phyloP scores from a whole-genome alignment of 257 asterid species.

The Solanum chilense region DNA sequence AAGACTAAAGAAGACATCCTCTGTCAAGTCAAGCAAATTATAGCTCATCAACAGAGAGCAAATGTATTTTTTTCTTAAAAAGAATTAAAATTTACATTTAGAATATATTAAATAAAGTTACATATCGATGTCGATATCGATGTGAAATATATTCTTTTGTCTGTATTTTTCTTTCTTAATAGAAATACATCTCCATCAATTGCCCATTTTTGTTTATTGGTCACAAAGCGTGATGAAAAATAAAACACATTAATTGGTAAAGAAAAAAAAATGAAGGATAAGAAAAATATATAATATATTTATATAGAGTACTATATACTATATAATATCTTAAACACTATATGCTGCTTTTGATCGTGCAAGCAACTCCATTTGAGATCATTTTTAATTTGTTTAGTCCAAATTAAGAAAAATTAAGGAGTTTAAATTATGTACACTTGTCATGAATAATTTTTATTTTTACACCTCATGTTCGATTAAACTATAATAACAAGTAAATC shows the following conservation, averaged over 20 bases:
- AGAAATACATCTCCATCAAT: not conserved
- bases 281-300: not conserved
- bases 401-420: not conserved
- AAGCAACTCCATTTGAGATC: not conserved
- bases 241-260: not conserved
- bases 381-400: not conserved
- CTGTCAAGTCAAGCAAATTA: not conserved
- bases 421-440: not conserved
- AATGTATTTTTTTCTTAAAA: not conserved
- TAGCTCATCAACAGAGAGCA: not conserved
- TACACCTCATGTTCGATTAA: not conserved
- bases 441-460: not conserved
- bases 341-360: not conserved
- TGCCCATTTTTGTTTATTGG: not conserved
- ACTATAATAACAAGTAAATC: not conserved
- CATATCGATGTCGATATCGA: not conserved
- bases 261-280: not conserved
- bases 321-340: not conserved
- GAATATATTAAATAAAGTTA: not conserved
- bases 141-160: not conserved
- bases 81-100: not conserved
- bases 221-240: not conserved
- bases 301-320: not conserved
- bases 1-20: not conserved
- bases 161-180: not conserved